Conservation (phyloP, 768 basidiomycete genomes). For the Phlebiopsis gigantea region DNA sequence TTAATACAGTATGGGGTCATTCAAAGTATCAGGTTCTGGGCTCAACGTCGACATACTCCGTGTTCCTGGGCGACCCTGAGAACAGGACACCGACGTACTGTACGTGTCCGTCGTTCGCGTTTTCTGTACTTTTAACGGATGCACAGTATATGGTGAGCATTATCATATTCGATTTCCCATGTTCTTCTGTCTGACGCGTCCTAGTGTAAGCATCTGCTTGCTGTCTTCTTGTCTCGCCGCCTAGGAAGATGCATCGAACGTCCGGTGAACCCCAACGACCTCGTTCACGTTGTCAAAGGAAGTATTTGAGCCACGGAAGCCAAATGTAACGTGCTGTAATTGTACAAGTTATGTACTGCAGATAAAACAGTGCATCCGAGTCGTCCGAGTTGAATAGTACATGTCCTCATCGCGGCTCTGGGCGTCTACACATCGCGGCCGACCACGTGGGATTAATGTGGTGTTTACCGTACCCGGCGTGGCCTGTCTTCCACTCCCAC, state of each 20-base stretch:
- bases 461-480: not conserved
- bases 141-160: constrained; percentile 57
- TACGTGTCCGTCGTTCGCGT: constrained; percentile 70
- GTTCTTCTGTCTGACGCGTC: no score
- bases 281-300: not conserved
- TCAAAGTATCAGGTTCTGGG: constrained; percentile 64
- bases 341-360: not conserved
- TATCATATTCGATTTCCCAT: not conserved
- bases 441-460: not conserved
- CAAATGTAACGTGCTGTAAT: not conserved
- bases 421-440: not conserved
- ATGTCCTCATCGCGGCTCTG: no score
- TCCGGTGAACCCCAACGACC: constrained; percentile 14
- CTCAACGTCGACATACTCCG: constrained; percentile 55
- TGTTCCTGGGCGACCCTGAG: constrained; percentile 42
- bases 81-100: constrained; percentile 43
- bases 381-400: not conserved
- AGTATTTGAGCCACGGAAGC: not conserved
- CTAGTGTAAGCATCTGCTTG: constrained; percentile 85
- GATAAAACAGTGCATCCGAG: not conserved
- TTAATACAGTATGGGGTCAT: constrained; percentile 50
- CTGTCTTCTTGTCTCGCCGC: constrained; percentile 53
- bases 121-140: constrained; percentile 53
- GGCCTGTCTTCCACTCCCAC: no score
- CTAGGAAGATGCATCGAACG: constrained; percentile 48